Evolutionary conservation across 305 asterid species (phyloP), one percentile per base, ranked within the genome.

Genomic region (Fraxinus sp.): DNA sequence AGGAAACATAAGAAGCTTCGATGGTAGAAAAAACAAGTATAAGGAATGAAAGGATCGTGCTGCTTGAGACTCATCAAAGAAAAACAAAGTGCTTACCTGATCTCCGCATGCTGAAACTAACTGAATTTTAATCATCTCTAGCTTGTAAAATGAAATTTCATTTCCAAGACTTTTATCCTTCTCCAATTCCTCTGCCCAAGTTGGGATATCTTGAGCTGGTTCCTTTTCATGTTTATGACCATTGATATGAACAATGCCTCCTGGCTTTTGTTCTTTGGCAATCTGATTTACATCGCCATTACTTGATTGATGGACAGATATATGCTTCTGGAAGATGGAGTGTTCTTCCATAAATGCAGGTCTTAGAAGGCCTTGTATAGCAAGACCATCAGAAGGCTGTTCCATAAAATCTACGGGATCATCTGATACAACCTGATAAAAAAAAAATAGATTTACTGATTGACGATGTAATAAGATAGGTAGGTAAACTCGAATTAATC

Each of bases 321-420:
- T 80, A 85, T 94, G 96, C 87, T 89, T 94, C 80, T 92, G 95
- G 76, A 93, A 87, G 85, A 91, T 91, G 14, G 93, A 81, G 79
- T 91, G 97, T 82, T 96, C 99, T 90, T 96, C 99, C 49, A 93
- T 84, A 86, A 92, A 91, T 55, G 99, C 95, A 82, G 98, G 97
- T 85, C 98, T 94, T 81, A 96, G 83, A 86, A 96, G 87, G 85
- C 99, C 99, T 84, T 94, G 97, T 81, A 96, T 91, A 30, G 95
- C 94, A 84, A 96, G 93, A 78, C 99, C 98, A 73, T 94, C 93
- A 59, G 98, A 90, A 76, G 98, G 98, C 86, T 92, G 98, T 80
- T 96, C 98, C 99, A 96, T 92, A 85, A 89, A 90, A 89, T 96
- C 98, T 73, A 96, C 86, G 44, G 98, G 97, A 85, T 91, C 93